Evolutionary conservation across 2,329 filamentous ascomycete genomes (phyloP).

Genomic region (Eutypa lata): DNA sequence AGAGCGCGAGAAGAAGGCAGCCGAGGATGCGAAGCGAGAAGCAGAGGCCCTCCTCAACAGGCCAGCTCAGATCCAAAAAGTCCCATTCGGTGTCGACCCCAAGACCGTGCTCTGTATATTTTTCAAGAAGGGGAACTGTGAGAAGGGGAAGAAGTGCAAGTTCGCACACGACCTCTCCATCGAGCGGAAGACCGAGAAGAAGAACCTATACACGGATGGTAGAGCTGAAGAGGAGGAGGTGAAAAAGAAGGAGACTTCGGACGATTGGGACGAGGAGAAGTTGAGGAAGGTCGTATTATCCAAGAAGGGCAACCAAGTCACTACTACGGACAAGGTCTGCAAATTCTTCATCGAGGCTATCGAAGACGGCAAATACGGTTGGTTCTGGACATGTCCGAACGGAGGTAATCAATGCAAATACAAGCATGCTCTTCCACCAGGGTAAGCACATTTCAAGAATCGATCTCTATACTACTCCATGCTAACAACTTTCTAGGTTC

Average conservation of each 20-base stretch:
- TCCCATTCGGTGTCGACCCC: constrained; percentile 94
- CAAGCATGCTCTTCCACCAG: constrained; percentile 88
- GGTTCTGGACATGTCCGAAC: constrained; percentile 98
- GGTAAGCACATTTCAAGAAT: constrained; percentile 55
- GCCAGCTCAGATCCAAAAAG: constrained; percentile 93
- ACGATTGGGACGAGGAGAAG: constrained; percentile 97
- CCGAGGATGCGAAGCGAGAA: constrained; percentile 80
- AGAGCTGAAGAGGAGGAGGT: constrained; percentile 70
- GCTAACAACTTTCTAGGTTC: constrained; percentile 59
- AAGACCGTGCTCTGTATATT: constrained; percentile 97
- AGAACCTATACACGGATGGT: constrained; percentile 82
- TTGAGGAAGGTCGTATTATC: constrained; percentile 84
- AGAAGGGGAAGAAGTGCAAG: constrained; percentile 97
- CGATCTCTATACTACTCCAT: neutral
- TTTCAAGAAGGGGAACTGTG: constrained; percentile 94
- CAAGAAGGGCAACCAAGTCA: constrained; percentile 96
- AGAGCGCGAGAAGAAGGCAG: constrained; percentile 86
- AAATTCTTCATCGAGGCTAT: constrained; percentile 97
- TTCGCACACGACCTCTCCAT: constrained; percentile 89
- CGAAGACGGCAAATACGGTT: constrained; percentile 97
- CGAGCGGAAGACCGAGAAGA: constrained; percentile 91
- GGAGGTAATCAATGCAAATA: constrained; percentile 98
- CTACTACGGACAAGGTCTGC: constrained; percentile 97
- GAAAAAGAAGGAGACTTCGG: constrained; percentile 90
- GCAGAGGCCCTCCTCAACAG: constrained; percentile 80